Conservation (phyloP, 139 green algal species). For the Chlorella sp. region DNA sequence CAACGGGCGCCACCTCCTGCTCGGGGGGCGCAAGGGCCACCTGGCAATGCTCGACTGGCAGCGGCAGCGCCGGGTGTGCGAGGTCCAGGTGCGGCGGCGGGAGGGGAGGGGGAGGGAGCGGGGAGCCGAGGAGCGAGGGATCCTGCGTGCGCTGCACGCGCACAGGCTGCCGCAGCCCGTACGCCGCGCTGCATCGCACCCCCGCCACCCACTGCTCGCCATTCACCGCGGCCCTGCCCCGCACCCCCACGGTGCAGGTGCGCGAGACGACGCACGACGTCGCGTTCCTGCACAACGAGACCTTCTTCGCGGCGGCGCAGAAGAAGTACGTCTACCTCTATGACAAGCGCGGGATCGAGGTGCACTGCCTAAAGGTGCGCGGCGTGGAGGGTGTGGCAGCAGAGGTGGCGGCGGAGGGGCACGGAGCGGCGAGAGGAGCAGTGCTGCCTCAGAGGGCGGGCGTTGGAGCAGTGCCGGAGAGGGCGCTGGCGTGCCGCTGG, state of each 20-base stretch:
- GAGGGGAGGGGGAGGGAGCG: background rate
- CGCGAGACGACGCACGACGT: slow-evolving; percentile 88
- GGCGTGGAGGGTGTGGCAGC: no score
- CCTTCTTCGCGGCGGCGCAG: slow-evolving; percentile 96
- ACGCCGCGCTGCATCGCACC: background rate
- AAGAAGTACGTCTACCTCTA: slow-evolving; percentile 98
- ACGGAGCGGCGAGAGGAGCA: no score
- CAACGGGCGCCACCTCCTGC: slow-evolving; percentile 79
- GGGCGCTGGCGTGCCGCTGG: no score
- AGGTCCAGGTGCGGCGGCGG: slow-evolving; percentile 80
- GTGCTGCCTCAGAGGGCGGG: background rate
- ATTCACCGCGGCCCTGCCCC: background rate
- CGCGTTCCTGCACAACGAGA: slow-evolving; percentile 95
- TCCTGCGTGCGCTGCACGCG: background rate
- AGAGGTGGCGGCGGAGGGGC: no score
- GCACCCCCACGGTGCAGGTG: slow-evolving; percentile 55
- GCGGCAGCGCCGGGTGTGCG: slow-evolving; percentile 66
- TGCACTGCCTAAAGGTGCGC: slow-evolving; percentile 89
- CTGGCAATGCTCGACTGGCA: slow-evolving; percentile 94
- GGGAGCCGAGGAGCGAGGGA: background rate
- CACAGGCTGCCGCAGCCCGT: background rate
- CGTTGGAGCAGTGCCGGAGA: no score
- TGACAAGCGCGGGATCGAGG: slow-evolving; percentile 94
- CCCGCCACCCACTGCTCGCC: background rate
- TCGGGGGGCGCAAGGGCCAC: slow-evolving; percentile 90